These are phyloP conservation scores for Litchi chinensis DNA, from an alignment of 345 rosid genomes.

Conservation along the genomic window DNA sequence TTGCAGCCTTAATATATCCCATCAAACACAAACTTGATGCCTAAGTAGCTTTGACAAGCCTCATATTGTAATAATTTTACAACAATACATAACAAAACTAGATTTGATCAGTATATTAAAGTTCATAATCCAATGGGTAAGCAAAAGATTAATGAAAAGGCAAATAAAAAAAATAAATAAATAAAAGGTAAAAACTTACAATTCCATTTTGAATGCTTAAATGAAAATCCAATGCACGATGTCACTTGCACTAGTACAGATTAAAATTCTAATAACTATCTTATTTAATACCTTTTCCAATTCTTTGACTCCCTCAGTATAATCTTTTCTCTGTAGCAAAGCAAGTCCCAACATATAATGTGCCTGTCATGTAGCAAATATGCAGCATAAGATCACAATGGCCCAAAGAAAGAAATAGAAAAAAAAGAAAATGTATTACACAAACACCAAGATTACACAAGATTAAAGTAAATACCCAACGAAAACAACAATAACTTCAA, in stretches of 20 bases:
- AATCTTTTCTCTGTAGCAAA: slow-evolving; percentile 54
- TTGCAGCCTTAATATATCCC: background rate
- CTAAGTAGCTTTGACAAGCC: background rate
- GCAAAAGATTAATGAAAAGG: background rate
- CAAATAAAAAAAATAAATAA: background rate
- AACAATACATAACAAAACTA: background rate
- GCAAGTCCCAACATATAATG: slow-evolving; percentile 90
- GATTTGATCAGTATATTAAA: background rate
- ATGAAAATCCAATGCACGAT: background rate
- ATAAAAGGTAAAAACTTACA: background rate
- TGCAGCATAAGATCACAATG: slow-evolving; percentile 5
- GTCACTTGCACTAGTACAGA: background rate
- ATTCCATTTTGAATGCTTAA: background rate
- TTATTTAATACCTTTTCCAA: slow-evolving; percentile 61
- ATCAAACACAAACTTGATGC: background rate
- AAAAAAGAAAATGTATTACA: background rate
- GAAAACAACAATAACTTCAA: background rate
- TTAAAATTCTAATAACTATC: background rate
- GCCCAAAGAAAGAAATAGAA: slow-evolving; percentile 5
- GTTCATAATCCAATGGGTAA: background rate
- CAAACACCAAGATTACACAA: background rate
- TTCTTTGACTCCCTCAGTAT: slow-evolving; percentile 61
- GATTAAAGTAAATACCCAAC: background rate
- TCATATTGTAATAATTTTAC: background rate
- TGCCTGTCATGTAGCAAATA: slow-evolving; percentile 50